phyloP scores from a whole-genome alignment of 441 rosid genomes.

The Adansonia rubrostipa region DNA sequence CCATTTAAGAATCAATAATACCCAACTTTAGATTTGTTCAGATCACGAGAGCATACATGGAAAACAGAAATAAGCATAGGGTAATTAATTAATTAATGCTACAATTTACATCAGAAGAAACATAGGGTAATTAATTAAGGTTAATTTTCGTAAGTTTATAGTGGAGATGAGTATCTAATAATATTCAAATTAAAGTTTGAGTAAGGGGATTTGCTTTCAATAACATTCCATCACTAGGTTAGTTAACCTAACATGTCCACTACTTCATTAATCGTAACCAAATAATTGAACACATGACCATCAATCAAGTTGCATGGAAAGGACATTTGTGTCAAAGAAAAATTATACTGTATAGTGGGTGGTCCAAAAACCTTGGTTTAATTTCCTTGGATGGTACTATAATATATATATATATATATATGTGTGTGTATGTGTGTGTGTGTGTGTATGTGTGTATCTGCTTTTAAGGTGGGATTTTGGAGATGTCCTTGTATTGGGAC shows the following conservation, averaged over 20 bases:
- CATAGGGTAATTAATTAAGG: not conserved
- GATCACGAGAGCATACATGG: not conserved
- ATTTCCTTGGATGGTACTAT: not conserved
- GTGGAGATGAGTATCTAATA: not conserved
- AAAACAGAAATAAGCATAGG: not conserved
- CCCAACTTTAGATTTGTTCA: not conserved
- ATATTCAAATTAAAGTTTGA: constrained; percentile 13
- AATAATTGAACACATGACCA: not conserved
- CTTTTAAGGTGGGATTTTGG: constrained; percentile 26
- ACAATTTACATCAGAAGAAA: not conserved
- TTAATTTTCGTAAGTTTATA: not conserved
- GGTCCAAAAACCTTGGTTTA: not conserved
- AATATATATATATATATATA: not conserved
- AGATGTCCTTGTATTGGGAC: constrained; percentile 28
- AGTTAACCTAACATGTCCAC: constrained; percentile 20
- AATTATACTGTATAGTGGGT: not conserved
- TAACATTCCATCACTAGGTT: constrained; percentile 1
- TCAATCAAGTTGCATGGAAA: constrained; percentile 9
- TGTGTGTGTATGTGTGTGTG: too few species aligned
- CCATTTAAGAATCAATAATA: not conserved
- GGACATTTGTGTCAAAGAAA: constrained; percentile 5
- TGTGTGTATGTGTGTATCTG: not conserved
- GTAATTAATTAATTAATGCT: too few species aligned
- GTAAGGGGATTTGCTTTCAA: constrained; percentile 5
- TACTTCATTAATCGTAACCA: not conserved